phyloP scores from a whole-genome alignment of 306 rosid species.

The Corylus americana region DNA sequence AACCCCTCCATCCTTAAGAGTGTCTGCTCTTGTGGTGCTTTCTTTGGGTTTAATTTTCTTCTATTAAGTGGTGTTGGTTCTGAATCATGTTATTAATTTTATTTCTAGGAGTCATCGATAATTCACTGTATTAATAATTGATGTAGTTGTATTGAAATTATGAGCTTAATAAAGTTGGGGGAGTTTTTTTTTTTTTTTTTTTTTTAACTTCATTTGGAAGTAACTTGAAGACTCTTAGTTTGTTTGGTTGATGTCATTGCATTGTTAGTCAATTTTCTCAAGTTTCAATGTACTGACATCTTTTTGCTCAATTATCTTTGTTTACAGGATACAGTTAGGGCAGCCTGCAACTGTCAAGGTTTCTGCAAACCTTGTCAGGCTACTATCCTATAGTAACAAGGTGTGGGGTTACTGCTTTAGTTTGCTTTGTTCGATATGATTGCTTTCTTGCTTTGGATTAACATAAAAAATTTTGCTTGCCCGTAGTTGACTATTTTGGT shows the following conservation, averaged over 20 bases:
- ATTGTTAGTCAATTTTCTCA: neutral
- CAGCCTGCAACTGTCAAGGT: constrained; percentile 96
- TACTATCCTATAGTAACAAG: constrained; percentile 86
- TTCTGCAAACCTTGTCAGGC: constrained; percentile 92
- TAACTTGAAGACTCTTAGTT: neutral
- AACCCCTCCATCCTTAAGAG: neutral
- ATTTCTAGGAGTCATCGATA: neutral
- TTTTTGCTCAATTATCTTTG: constrained; percentile 16
- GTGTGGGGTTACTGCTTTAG: constrained; percentile 37
- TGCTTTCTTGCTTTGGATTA: neutral
- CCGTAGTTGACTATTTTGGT: constrained; percentile 6
- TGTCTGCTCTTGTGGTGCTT: neutral
- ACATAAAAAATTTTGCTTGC: neutral
- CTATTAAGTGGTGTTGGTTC: neutral
- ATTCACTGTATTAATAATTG: neutral
- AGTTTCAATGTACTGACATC: constrained; percentile 1
- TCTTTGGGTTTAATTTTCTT: neutral
- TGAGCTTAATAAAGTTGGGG: neutral
- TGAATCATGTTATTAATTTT: neutral
- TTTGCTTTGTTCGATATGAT: neutral
- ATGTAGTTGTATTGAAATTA: neutral
- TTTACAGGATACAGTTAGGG: constrained; percentile 85
- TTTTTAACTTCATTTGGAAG: neutral
- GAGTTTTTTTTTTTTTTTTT: too few relatives aligned
- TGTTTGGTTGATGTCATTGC: neutral